Base-by-base conservation (phyloP, 176 grass and related monocot species). In the Zoysia pacifica region DNA sequence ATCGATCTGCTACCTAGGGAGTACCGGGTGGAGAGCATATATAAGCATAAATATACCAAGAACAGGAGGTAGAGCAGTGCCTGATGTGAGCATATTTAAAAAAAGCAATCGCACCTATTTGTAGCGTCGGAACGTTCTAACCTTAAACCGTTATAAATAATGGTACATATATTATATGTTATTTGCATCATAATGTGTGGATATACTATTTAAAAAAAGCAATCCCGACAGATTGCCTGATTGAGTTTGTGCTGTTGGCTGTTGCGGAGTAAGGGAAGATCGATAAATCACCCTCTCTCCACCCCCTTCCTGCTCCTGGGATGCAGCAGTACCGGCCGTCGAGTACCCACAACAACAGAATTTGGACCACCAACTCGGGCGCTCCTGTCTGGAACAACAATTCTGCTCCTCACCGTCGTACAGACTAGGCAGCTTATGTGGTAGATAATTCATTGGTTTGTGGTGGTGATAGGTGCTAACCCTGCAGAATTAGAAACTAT, bases 311-410 rank as follows among this genome's bases (percentile, higher is more conserved):
- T 19, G 72, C 78, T 35, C 19, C 9, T 9, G 20, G 9, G 19
- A 36, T 62, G 20, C 20, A 36, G 59, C 59, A 97, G 93, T 53
- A 86, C 60, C 86, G 91, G 1, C 91, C 93, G 13, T 87, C 88
- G 5, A 97, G 88, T 72, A 79, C 49, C 36, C 75, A 69, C 81
- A 97, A 80, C 74, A 74, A 90, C 12, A 66, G 43, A 54, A 81
- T 89, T 81, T 97, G 88, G 90, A 91, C 93, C 50, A 93, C 93
- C 68, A 97, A 97, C 79, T 93, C 86, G 38, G 93, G 93, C 75
- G 84, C 86, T 4, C 88, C 90, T 0, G 62, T 97, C 55, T 97
- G 88, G 93, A 97, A 93, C 83, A 97, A 93, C 86, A 97, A 97
- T 82, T 86, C 78, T 20, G 73, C 93, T 0, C 72, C 72, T 97